Evolutionary conservation across 768 basidiomycete genomes (phyloP).

Genomic region (Paxillus ammoniavirescens): DNA sequence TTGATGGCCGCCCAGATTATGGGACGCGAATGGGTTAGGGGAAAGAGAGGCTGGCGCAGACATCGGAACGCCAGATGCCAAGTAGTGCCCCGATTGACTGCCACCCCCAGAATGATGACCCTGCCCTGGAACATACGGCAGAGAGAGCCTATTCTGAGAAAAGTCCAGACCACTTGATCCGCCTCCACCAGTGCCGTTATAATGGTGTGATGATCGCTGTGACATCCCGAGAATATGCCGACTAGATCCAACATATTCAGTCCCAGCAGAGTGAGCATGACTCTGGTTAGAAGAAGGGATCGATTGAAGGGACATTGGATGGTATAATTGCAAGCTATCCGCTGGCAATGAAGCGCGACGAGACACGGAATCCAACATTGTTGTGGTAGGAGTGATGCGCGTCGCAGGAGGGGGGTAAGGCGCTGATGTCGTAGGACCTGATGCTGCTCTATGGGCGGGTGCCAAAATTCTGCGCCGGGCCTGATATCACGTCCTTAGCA

Average conservation of each 20-base stretch:
- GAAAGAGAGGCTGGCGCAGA: conserved; percentile 52
- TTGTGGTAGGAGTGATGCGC: conserved; percentile 24
- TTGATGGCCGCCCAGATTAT: conserved; percentile 25
- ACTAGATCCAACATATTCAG: conserved; percentile 42
- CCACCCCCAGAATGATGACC: conserved; percentile 42
- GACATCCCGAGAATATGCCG: conserved; percentile 49
- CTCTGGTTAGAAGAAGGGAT: conserved; percentile 28
- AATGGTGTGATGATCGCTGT: conserved; percentile 31
- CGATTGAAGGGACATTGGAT: conserved; percentile 76
- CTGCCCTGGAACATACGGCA: conserved; percentile 39
- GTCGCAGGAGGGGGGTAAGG: conserved; percentile 56
- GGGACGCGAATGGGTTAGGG: conserved; percentile 33
- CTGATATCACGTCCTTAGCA: conserved; percentile 37
- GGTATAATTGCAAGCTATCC: conserved; percentile 72
- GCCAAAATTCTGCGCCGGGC: conserved; percentile 82
- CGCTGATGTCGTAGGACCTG: conserved; percentile 74
- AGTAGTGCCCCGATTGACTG: conserved; percentile 27
- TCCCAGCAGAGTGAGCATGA: conserved; percentile 30
- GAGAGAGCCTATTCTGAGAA: conserved; percentile 35
- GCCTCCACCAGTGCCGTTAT: conserved; percentile 17
- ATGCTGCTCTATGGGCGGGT: conserved; percentile 73
- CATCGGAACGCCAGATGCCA: conserved; percentile 43
- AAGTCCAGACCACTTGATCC: conserved; percentile 23
- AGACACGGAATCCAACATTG: conserved; percentile 37
- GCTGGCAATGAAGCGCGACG: conserved; percentile 69